Evolutionary conservation across 2,329 filamentous ascomycete genomes (phyloP).

Genomic region (Xylaria sp.): DNA sequence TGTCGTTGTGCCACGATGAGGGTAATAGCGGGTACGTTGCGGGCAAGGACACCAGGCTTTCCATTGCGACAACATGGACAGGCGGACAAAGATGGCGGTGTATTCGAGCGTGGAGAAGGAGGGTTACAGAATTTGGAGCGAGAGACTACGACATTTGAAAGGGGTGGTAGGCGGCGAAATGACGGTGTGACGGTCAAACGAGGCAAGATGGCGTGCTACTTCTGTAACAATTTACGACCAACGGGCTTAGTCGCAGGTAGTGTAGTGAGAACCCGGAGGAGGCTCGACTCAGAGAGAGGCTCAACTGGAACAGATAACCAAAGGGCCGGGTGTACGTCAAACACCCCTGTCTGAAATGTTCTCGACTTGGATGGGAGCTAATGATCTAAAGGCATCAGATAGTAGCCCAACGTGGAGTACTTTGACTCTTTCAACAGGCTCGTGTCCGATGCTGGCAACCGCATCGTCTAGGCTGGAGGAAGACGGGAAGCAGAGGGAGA

Average conservation of each 20-base stretch:
- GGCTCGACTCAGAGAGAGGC: not conserved
- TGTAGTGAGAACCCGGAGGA: not conserved
- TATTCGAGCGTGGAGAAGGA: not conserved
- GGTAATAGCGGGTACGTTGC: slow-evolving; percentile 30
- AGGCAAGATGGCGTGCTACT: slow-evolving; percentile 47
- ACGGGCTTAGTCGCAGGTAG: slow-evolving; percentile 2
- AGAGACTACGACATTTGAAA: slow-evolving; percentile 44
- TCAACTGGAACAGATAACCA: slow-evolving; percentile 8
- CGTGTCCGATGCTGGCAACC: slow-evolving; percentile 20
- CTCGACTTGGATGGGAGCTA: not conserved
- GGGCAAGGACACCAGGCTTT: slow-evolving; percentile 40
- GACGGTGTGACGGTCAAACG: slow-evolving; percentile 43
- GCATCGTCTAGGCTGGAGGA: slow-evolving; percentile 45
- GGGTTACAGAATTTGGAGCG: slow-evolving; percentile 15
- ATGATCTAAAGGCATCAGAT: not conserved
- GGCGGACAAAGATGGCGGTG: slow-evolving; percentile 34
- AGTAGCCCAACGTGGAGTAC: not conserved
- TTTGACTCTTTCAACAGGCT: slow-evolving; percentile 12
- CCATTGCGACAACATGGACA: slow-evolving; percentile 38
- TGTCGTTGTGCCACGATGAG: slow-evolving; percentile 22
- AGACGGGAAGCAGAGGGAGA: slow-evolving; percentile 49
- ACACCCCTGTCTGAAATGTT: slow-evolving; percentile 28
- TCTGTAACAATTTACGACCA: slow-evolving; percentile 31
- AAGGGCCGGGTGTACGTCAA: slow-evolving; percentile 14
- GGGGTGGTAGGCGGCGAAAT: slow-evolving; percentile 27